Conservation (phyloP, 2,329 filamentous ascomycete species). For the Aspergillus sp. region DNA sequence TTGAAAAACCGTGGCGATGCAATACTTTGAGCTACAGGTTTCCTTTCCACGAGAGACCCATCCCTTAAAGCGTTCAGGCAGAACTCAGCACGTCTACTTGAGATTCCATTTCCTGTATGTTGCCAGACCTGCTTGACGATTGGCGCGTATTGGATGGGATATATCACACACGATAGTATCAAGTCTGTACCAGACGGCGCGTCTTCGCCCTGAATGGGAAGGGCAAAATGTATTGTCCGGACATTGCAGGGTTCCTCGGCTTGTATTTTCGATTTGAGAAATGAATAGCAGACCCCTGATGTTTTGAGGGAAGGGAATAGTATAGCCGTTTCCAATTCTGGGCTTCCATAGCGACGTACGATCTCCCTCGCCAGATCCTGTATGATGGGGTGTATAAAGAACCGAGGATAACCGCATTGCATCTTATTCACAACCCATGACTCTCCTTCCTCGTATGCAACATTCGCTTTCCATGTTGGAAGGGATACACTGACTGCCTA, state of each 20-base stretch:
- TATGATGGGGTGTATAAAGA: constrained; percentile 88
- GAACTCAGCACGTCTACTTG: constrained; percentile 88
- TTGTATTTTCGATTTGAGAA: constrained; percentile 57
- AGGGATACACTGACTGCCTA: constrained; percentile 95
- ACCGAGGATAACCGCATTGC: constrained; percentile 90
- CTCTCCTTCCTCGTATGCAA: constrained; percentile 92
- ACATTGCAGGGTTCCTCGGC: constrained; percentile 50
- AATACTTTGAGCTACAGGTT: constrained; percentile 26
- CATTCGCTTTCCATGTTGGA: constrained; percentile 86
- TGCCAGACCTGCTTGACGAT: constrained; percentile 97
- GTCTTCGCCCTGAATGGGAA: constrained; percentile 65
- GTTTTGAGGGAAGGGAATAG: constrained; percentile 74
- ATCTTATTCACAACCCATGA: constrained; percentile 82
- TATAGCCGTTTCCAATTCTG: constrained; percentile 67
- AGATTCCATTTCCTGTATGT: constrained; percentile 89
- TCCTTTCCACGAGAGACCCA: constrained; percentile 61
- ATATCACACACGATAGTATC: constrained; percentile 70
- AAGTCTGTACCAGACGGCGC: constrained; percentile 57
- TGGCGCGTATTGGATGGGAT: constrained; percentile 65
- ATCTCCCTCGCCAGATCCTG: constrained; percentile 71
- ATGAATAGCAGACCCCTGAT: constrained; percentile 73
- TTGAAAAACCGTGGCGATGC: constrained; percentile 53
- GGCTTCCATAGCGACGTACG: constrained; percentile 56
- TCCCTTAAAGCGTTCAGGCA: constrained; percentile 74
- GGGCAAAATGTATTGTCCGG: constrained; percentile 55